Conservation (phyloP, 176 grass and related monocot genomes). For the Carex kokanica region DNA sequence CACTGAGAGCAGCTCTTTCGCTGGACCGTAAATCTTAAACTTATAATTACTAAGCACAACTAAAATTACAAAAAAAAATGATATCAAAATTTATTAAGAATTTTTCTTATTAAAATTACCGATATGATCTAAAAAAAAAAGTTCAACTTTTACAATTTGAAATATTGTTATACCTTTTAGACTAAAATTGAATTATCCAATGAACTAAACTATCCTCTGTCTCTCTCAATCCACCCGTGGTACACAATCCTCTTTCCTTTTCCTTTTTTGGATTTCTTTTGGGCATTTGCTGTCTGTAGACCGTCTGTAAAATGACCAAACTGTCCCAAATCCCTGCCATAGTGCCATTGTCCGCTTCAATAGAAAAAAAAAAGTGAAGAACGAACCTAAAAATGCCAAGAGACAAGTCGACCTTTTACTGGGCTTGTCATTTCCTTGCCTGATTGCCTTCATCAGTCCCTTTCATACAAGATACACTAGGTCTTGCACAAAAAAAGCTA, state of each 20-base stretch:
- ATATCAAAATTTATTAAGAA: too few relatives aligned
- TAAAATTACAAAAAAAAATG: too few relatives aligned
- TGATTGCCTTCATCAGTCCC: constrained; percentile 34
- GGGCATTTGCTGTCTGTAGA: not conserved
- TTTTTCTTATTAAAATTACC: too few relatives aligned
- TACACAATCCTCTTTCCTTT: not conserved
- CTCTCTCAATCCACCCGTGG: not conserved
- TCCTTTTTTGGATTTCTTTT: constrained; percentile 26
- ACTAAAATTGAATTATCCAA: too few relatives aligned
- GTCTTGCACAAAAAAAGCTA: not conserved
- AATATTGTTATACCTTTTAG: too few relatives aligned
- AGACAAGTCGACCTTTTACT: constrained; percentile 29
- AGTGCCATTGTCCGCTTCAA: constrained; percentile 11
- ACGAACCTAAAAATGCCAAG: constrained; percentile 20
- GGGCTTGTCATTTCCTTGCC: constrained; percentile 28
- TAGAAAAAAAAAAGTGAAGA: constrained; percentile 20
- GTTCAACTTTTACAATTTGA: too few relatives aligned
- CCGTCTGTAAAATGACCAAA: constrained; percentile 5
- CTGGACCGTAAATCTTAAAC: too few relatives aligned
- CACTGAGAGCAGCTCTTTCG: too few relatives aligned
- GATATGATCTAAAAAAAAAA: too few relatives aligned
- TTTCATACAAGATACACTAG: constrained; percentile 22
- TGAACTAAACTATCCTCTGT: too few relatives aligned
- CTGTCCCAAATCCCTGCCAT: too few relatives aligned
- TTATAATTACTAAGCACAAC: too few relatives aligned